Evolutionary conservation across 768 basidiomycete genomes (phyloP), one percentile per base, ranked within the genome.

Genomic region (Glaciozyma antarctica): DNA sequence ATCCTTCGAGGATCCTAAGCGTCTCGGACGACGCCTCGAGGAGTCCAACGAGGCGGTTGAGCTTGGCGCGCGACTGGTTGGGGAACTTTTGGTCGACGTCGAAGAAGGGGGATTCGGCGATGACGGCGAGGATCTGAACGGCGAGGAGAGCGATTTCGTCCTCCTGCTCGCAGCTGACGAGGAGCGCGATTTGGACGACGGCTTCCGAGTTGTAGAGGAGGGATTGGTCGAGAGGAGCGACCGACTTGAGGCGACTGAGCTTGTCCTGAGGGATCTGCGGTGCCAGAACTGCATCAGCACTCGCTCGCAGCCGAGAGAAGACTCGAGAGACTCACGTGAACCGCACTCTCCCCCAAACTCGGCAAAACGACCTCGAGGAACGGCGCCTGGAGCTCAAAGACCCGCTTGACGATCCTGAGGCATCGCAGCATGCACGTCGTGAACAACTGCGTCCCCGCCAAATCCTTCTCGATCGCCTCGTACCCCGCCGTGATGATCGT

Each of bases 331-430:
- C 38, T 41, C 38, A 41, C 38, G 61, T 74, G 73, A 64, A 81
- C 82, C 66, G 83, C 83, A 63, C 84, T 79, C 61, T 90, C 86
- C 24, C 82, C 78, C 12, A 93, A 81, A 26, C 87, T 77, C 3
- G 90, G 90, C 5, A 94, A 78, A 57, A 94, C 82, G 28, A 92
- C 85, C 61, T 97, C 91, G 49, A 92, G 80, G 80, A 93, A 95
- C 62, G 90, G 82, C 58, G 88, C 85, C 73, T 98, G 92, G 32
- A 90, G 81, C 68, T 91, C 88, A 63, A 97, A 79, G 0, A 88
- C 81, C 1, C 90, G 85, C 66, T 85, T 82, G 21, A 90, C 80
- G 68, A 94, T 89, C 60, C 92, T 81, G 44, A 98, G 79, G 10
- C 88, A 83, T 19, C 91, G 87, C 24, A 85, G 78, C 68, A 95